Conservation (phyloP, 345 rosid species). For the Linum trigynum region DNA sequence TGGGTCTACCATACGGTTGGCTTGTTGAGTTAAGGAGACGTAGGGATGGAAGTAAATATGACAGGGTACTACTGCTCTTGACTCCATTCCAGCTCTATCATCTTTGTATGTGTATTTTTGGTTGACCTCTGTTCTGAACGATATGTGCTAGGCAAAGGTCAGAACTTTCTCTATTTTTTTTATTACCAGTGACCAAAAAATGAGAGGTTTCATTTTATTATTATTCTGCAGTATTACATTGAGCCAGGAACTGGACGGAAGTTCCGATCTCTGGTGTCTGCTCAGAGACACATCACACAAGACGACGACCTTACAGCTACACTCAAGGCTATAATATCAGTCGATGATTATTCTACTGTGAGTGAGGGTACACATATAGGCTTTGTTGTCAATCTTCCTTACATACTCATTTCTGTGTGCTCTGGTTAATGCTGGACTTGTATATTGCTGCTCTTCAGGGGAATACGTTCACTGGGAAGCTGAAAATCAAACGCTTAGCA, state of each 20-base stretch:
- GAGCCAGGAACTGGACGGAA: conserved; percentile 31
- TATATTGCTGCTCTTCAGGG: not conserved
- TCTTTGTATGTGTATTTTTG: not conserved
- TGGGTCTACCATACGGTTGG: conserved; percentile 32
- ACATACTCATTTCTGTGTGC: not conserved
- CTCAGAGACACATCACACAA: conserved; percentile 18
- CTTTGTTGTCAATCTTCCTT: too few relatives aligned
- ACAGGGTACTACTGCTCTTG: conserved; percentile 24
- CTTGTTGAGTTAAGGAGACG: conserved; percentile 27
- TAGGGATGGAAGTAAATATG: conserved; percentile 15
- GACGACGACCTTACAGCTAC: not conserved
- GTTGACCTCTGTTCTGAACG: too few relatives aligned
- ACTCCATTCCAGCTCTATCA: not conserved
- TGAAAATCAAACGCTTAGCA: not conserved
- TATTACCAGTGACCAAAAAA: not conserved
- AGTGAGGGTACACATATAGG: not conserved
- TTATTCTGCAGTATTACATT: conserved; percentile 27
- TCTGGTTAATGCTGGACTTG: not conserved
- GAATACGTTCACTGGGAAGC: not conserved
- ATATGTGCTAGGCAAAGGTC: too few relatives aligned
- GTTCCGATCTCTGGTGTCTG: conserved; percentile 25
- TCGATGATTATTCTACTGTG: conserved; percentile 7
- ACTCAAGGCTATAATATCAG: not conserved
- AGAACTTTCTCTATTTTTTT: not conserved
- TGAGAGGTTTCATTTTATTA: too few relatives aligned